A percentile compares a stretch with the other conserved stretches of the same genome.
Evolutionary conservation across 805 yeast species (phyloP).

Genomic region (Clavispora fructus): DNA sequence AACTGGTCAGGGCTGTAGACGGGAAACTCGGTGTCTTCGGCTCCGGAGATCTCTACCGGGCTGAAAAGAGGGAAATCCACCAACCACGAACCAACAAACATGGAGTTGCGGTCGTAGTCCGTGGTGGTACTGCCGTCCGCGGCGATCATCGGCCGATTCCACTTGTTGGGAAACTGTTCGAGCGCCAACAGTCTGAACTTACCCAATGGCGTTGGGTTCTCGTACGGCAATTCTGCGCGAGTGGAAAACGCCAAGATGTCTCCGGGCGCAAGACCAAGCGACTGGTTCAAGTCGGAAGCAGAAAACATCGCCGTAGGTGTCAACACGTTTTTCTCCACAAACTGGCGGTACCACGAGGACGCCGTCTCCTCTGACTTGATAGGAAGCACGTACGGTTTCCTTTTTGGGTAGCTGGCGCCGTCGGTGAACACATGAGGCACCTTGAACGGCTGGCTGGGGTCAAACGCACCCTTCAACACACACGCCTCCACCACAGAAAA

Average conservation of each 20-base stretch:
- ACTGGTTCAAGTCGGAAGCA: slow-evolving; percentile 10
- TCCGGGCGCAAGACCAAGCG: slow-evolving; percentile 50
- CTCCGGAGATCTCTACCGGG: slow-evolving; percentile 48
- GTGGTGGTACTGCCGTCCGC: slow-evolving; percentile 10
- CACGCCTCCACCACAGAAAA: slow-evolving; percentile 76
- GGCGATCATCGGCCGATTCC: slow-evolving; percentile 38
- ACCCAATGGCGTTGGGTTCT: slow-evolving; percentile 94
- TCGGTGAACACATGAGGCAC: slow-evolving; percentile 38
- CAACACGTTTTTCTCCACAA: slow-evolving; percentile 27
- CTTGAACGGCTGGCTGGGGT: slow-evolving; percentile 17
- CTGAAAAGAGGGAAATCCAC: slow-evolving; percentile 89
- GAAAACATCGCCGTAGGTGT: slow-evolving; percentile 11
- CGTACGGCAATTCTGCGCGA: slow-evolving; percentile 67
- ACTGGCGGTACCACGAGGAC: slow-evolving; percentile 39
- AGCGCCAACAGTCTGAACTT: slow-evolving; percentile 73
- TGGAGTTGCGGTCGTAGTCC: slow-evolving; percentile 19
- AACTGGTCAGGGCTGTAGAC: slow-evolving; percentile 43
- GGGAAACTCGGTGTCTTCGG: slow-evolving; percentile 46
- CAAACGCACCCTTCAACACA: slow-evolving; percentile 49
- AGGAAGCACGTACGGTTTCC: slow-evolving; percentile 55
- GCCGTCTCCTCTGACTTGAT: slow-evolving; percentile 40
- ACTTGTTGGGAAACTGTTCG: slow-evolving; percentile 44
- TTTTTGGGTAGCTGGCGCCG: slow-evolving; percentile 41
- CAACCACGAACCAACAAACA: slow-evolving; percentile 75
- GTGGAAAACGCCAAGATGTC: slow-evolving; percentile 77